These are phyloP conservation scores for Penicillium sp. DNA, from an alignment of 2,329 filamentous ascomycete genomes.

Conservation along the genomic window DNA sequence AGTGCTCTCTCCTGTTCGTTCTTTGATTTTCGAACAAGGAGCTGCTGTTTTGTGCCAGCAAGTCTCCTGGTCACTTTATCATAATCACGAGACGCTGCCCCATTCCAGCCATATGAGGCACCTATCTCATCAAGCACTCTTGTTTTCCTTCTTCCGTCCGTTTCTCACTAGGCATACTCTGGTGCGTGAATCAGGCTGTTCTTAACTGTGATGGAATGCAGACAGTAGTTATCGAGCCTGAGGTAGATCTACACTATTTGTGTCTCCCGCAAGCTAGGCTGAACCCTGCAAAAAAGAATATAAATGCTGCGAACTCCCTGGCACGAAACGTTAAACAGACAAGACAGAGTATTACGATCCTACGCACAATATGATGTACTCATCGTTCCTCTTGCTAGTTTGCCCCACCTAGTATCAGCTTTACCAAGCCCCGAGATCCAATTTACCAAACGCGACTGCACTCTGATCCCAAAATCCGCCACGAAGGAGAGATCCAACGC, in stretches of 20 bases:
- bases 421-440: constrained; percentile 1
- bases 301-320: not conserved
- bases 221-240: not conserved
- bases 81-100: no score
- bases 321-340: not conserved
- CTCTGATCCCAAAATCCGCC: constrained; percentile 43
- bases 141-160: no score
- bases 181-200: no score
- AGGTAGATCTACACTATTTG: not conserved
- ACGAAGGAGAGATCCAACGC: constrained; percentile 53
- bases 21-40: no score
- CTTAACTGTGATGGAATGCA: no score
- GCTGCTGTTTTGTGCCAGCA: no score
- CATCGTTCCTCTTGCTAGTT: constrained; percentile 4
- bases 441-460: constrained; percentile 21
- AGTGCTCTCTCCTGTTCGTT: no score
- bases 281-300: not conserved
- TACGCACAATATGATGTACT: constrained; percentile 5
- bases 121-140: no score
- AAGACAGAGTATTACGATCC: not conserved
- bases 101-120: no score
- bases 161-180: no score
- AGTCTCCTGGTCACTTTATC: no score
- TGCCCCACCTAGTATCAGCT: constrained; percentile 12
- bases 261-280: not conserved